These are phyloP conservation scores for Termitomyces sp. DNA, from an alignment of 768 basidiomycete genomes.

Conservation along the genomic window DNA sequence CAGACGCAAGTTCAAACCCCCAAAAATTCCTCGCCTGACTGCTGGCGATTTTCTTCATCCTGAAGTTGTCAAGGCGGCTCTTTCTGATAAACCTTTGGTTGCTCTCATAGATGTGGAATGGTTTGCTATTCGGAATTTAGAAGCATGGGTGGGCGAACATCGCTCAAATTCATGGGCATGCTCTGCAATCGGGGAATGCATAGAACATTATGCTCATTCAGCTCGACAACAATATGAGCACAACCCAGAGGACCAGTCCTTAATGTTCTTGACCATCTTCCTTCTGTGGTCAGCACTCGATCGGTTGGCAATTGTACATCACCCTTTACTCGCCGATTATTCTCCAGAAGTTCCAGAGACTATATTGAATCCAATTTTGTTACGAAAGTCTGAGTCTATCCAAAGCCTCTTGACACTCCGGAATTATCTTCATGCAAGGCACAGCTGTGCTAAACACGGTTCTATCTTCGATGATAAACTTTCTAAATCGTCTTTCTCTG, in stretches of 20 bases:
- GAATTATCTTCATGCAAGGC: slow-evolving; percentile 27
- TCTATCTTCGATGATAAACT: slow-evolving; percentile 29
- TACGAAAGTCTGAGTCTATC: slow-evolving; percentile 17
- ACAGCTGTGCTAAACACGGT: slow-evolving; percentile 8
- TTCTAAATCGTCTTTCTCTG: slow-evolving; percentile 20
- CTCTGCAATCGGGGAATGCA: slow-evolving; percentile 21
- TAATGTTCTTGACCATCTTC: slow-evolving; percentile 40
- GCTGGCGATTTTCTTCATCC: slow-evolving; percentile 7
- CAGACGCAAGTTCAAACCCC: slow-evolving; percentile 14
- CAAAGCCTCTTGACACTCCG: slow-evolving; percentile 2
- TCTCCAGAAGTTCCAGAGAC: slow-evolving; percentile 37
- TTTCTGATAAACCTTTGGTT: slow-evolving; percentile 6
- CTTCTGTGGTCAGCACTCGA: slow-evolving; percentile 49
- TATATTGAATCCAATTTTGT: slow-evolving; percentile 37
- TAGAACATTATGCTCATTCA: slow-evolving; percentile 18
- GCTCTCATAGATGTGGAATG: slow-evolving; percentile 34
- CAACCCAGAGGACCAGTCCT: slow-evolving; percentile 34
- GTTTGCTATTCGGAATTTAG: slow-evolving; percentile 22
- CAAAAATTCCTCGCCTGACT: slow-evolving; percentile 15
- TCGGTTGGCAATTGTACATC: slow-evolving; percentile 22
- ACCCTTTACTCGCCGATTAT: slow-evolving; percentile 36
- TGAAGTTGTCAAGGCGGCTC: background rate
- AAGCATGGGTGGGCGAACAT: slow-evolving; percentile 25
- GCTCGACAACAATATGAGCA: slow-evolving; percentile 22
- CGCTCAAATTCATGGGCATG: slow-evolving; percentile 9